A percentile compares a stretch with the other conserved stretches of the same genome.
These are phyloP conservation scores for Leucosporidium yakuticum DNA, from an alignment of 768 basidiomycete genomes.

Conservation along the genomic window DNA sequence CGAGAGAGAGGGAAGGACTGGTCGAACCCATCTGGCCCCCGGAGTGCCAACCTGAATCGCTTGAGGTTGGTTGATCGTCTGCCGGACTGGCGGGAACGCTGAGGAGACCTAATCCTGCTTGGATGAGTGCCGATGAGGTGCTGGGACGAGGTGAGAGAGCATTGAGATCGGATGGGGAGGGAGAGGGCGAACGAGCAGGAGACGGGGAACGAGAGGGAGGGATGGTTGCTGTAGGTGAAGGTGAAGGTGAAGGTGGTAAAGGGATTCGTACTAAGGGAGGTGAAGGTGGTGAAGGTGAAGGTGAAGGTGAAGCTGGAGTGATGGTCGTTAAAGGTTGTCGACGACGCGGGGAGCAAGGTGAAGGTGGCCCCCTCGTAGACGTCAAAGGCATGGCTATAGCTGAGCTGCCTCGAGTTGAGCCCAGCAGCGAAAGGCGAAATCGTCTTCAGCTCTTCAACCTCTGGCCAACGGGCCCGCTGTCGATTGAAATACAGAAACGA, in stretches of 20 bases:
- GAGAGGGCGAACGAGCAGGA: neutral
- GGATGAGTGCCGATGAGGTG: neutral
- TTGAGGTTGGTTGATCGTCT: neutral
- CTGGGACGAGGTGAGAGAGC: neutral
- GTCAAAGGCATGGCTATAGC: no score
- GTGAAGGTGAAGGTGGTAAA: no score
- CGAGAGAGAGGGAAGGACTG: neutral
- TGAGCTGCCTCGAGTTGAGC: no score
- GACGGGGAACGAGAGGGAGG: neutral
- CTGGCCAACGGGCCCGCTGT: no score
- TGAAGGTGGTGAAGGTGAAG: neutral
- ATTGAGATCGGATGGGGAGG: neutral
- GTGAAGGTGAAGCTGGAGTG: neutral
- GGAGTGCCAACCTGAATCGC: neutral
- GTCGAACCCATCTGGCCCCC: neutral
- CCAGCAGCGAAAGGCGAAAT: no score
- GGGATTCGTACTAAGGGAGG: neutral
- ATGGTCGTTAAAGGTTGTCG: neutral
- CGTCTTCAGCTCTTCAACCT: no score
- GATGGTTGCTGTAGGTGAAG: no score
- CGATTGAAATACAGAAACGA: no score
- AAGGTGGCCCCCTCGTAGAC: no score
- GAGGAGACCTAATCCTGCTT: neutral
- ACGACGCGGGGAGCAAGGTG: no score
- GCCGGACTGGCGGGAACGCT: neutral